phyloP scores from a whole-genome alignment of 768 basidiomycete species.

The Russula sp. region DNA sequence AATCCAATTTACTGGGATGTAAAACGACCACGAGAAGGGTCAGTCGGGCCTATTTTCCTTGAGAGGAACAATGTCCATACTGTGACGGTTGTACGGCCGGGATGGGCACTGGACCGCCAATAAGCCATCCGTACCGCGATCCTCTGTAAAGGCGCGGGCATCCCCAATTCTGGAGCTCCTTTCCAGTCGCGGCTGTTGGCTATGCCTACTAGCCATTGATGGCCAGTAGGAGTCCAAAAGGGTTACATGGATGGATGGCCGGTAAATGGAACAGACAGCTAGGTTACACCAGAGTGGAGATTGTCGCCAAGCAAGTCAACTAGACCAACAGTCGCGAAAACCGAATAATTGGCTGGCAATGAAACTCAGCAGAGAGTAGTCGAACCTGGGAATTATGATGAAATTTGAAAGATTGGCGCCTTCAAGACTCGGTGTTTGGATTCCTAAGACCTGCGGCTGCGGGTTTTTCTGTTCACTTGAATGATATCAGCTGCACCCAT shows the following conservation, averaged over 20 bases:
- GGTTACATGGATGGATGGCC: too few relatives aligned
- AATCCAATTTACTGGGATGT: neutral
- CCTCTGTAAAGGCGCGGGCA: neutral
- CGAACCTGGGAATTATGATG: neutral
- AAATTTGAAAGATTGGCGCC: conserved; percentile 2
- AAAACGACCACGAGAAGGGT: neutral
- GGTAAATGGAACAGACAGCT: neutral
- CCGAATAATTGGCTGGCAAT: neutral
- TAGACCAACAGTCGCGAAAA: neutral
- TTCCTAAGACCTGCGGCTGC: neutral
- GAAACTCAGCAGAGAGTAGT: neutral
- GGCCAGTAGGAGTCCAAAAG: neutral
- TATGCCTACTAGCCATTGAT: neutral
- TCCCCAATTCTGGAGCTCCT: neutral
- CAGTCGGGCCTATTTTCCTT: neutral
- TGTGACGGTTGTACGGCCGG: neutral
- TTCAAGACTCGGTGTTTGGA: neutral
- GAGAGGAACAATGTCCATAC: neutral
- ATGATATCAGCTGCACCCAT: neutral
- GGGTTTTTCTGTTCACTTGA: neutral
- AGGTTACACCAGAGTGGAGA: neutral
- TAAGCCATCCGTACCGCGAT: neutral
- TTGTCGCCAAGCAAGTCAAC: neutral
- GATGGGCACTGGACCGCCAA: neutral
- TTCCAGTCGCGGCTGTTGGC: neutral